Base-by-base conservation (phyloP, 1,284 basidiomycete species). In the Pterula multifida region DNA sequence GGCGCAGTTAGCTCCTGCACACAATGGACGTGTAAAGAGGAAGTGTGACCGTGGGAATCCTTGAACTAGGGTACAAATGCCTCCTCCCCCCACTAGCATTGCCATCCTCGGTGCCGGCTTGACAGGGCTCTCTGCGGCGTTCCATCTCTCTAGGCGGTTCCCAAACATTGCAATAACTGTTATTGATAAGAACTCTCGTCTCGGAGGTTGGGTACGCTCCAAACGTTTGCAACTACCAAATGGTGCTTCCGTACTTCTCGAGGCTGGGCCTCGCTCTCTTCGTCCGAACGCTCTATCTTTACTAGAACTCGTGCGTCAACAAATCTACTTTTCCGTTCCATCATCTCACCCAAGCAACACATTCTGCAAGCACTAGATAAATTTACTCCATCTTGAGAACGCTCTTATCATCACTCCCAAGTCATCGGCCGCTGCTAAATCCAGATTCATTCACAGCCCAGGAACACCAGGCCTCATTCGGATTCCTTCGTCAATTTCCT, bases 121-220 rank as follows among this genome's bases (percentile, higher is more conserved):
- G 45, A 76, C 86, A 0, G 91, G 91, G 3, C 75, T 94, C 13
- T 82, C 89, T 0, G 76, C 87, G 13, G 86, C 90, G 1, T 89
- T 83, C 60, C 78, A 90, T 58, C 77, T 92, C 17, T 71, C 85
- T 3, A 70, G 82, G 49, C 70, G 75, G 3, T 82, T 88, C 53
- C 80, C 81, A 0, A 61, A 66, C 1, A 63, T 75, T 0, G 65
- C 63, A 21, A 78, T 96, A 49, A 75, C 81, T 1, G 57, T 96
- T 2, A 56, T 93, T 19, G 92, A 96, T 58, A 76, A 72, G 55
- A 66, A 75, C 2, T 48, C 68, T 0, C 68, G 79, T 2, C 65
- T 86, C 1, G 94, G 94, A 9, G 94, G 94, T 26, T 97, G 91
- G 91, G 78, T 92, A 0, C 68, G 68, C 52, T 81, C 82, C 55